phyloP scores from a whole-genome alignment of 257 asterid genomes.

The Prunella vulgaris region DNA sequence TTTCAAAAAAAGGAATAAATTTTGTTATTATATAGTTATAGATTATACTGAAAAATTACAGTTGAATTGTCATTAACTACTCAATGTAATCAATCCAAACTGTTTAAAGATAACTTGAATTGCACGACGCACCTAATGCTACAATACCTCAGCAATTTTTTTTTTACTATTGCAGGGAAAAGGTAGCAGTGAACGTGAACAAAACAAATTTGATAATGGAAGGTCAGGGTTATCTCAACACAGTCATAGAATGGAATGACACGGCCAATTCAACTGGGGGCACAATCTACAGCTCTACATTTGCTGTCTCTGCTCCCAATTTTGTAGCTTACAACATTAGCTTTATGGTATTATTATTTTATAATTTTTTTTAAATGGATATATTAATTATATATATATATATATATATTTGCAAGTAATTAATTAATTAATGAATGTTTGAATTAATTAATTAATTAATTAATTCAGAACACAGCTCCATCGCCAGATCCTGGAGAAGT shows the following conservation, averaged over 20 bases:
- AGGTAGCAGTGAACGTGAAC: slow-evolving; percentile 46
- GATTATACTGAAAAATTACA: too few species aligned
- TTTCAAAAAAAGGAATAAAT: too few species aligned
- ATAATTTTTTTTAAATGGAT: too few species aligned
- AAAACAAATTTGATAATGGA: slow-evolving; percentile 64
- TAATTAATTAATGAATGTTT: background rate
- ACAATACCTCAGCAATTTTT: too few species aligned
- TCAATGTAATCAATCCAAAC: too few species aligned
- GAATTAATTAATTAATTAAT: background rate
- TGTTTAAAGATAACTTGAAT: too few species aligned
- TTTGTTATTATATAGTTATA: too few species aligned
- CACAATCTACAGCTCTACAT: slow-evolving; percentile 52
- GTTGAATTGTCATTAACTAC: too few species aligned
- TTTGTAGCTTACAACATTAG: slow-evolving; percentile 77
- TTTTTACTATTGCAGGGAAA: slow-evolving; percentile 44
- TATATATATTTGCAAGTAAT: background rate
- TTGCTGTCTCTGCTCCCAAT: slow-evolving; percentile 45
- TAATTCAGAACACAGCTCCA: slow-evolving; percentile 65
- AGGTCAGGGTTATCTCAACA: slow-evolving; percentile 71
- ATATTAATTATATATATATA: too few species aligned
- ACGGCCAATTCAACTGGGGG: slow-evolving; percentile 78
- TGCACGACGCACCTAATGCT: too few species aligned
- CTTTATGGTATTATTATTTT: slow-evolving; percentile 45
- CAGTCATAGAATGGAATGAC: slow-evolving; percentile 75
- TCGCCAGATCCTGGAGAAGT: slow-evolving; percentile 60